These are phyloP conservation scores for Monosporozyma servazzii DNA, from an alignment of 805 yeast genomes.

Conservation along the genomic window DNA sequence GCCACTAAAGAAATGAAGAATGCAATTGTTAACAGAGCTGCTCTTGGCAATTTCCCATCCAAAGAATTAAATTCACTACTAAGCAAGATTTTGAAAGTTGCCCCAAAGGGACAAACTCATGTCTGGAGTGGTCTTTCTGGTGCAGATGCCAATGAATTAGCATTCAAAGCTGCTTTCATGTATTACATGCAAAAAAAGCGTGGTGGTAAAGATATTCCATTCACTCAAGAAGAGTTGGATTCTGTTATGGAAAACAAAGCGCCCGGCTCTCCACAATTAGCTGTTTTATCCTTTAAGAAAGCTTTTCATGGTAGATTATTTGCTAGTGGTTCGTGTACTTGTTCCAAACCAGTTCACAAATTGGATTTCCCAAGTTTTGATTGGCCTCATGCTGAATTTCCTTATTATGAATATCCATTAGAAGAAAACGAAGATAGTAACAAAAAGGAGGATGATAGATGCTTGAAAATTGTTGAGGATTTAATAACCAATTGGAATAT, in stretches of 20 bases:
- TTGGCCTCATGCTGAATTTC: slow-evolving; percentile 96
- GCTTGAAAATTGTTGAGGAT: slow-evolving; percentile 67
- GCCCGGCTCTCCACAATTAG: slow-evolving; percentile 84
- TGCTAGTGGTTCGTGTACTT: slow-evolving; percentile 83
- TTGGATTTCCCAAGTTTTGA: slow-evolving; percentile 85
- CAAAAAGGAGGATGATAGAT: slow-evolving; percentile 69
- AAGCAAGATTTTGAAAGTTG: slow-evolving; percentile 45
- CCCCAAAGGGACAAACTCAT: slow-evolving; percentile 51
- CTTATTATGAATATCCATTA: slow-evolving; percentile 75
- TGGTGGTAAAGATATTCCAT: slow-evolving; percentile 54
- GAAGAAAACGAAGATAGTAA: slow-evolving; percentile 56
- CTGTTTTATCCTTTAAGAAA: slow-evolving; percentile 75
- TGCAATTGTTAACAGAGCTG: slow-evolving; percentile 61
- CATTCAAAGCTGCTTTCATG: slow-evolving; percentile 64
- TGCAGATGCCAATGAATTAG: slow-evolving; percentile 62
- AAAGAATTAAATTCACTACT: slow-evolving; percentile 43
- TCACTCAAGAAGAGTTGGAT: slow-evolving; percentile 57
- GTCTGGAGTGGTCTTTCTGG: slow-evolving; percentile 63
- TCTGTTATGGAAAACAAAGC: slow-evolving; percentile 72
- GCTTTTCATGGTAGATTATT: slow-evolving; percentile 94
- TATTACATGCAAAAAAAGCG: slow-evolving; percentile 49
- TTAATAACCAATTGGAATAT: slow-evolving; percentile 55
- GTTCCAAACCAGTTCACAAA: slow-evolving; percentile 93
- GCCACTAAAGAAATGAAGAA: slow-evolving; percentile 51
- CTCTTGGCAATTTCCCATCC: slow-evolving; percentile 56